Evolutionary conservation across 2,329 filamentous ascomycete genomes (phyloP), one percentile per base, ranked within the genome.

Genomic region (Hypoxylon sp.): DNA sequence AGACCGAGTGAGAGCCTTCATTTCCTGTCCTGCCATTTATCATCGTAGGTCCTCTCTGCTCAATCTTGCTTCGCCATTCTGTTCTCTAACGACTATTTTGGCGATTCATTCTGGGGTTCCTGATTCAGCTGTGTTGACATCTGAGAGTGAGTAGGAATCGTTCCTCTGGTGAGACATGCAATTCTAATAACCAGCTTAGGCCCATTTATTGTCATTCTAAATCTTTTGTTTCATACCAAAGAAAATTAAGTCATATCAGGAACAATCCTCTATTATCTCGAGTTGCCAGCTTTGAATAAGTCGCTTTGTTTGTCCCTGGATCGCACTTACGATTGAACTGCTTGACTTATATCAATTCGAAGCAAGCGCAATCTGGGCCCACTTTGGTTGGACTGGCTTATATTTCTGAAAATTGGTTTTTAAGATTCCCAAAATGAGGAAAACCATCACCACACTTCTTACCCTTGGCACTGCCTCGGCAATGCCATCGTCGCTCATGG

Each of bases 381-480:
- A 45, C 27, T 27, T 21, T 11, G 29, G 3, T 21, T 11, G 29
- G 3, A 50, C 30, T 5, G 30, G 52, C 27, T 29, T 37, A 58
- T 19, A 34, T 51, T 45, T 51, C n/a, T 30, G 23, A 3, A 41
- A n/a, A 50, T 57, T 23, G 16, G 37, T 32, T 48, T 39, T 54
- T 25, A 43, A 61, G 37, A 52, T 25, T 50, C 16, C 19, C n/a
- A 68, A 55, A 65, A 68, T 62, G 62, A 57, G 53, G 14, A 56
- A 46, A 63, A 63, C 62, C 27, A 53, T 75, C 56, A 71, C 70
- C 25, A 58, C 71, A 16, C 39, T 76, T 34, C 69, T 77, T 55
- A 55, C 71, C 8, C 57, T 75, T 30, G 71, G 69, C 62, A 68
- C 72, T 32, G 74, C 72, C 48, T 51, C 68, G 23, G 71, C 71